These are phyloP conservation scores for Prototheca cutis DNA, from an alignment of 163 green algal genomes.

Conservation along the genomic window DNA sequence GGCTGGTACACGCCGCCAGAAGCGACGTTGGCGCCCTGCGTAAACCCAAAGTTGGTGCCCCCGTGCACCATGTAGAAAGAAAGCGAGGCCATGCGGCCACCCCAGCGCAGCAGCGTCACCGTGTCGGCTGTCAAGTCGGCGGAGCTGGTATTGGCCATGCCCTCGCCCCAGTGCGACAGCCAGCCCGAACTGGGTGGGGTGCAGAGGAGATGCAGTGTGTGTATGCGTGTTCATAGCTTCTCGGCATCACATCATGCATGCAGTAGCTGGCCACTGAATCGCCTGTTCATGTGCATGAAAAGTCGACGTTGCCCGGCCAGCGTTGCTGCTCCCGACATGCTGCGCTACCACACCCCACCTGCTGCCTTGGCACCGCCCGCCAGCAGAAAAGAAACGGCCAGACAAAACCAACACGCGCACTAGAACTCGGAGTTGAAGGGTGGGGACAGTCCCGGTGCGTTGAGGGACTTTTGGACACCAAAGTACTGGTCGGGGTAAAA, in stretches of 20 bases:
- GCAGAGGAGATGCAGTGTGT: no score
- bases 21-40: constrained; percentile 28
- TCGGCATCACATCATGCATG: no score
- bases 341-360: no score
- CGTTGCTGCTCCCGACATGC: no score
- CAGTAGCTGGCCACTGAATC: no score
- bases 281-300: no score
- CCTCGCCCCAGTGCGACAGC: constrained; percentile 51
- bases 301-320: no score
- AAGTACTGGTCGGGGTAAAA: constrained; percentile 27
- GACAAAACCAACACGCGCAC: constrained; percentile 15
- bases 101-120: constrained; percentile 25
- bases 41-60: constrained; percentile 58
- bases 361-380: no score
- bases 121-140: constrained; percentile 10
- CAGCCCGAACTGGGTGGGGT: constrained; percentile 41
- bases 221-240: no score
- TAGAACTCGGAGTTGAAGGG: constrained; percentile 55
- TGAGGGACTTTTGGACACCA: constrained; percentile 26
- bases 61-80: constrained; percentile 60
- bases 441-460: constrained; percentile 32
- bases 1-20: constrained; percentile 18
- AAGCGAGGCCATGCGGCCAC: constrained; percentile 30
- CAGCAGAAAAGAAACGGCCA: no score
- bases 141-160: constrained; percentile 46